Conservation (phyloP, 371 early-diverging fungal genomes). For the Smittium mucronatum region DNA sequence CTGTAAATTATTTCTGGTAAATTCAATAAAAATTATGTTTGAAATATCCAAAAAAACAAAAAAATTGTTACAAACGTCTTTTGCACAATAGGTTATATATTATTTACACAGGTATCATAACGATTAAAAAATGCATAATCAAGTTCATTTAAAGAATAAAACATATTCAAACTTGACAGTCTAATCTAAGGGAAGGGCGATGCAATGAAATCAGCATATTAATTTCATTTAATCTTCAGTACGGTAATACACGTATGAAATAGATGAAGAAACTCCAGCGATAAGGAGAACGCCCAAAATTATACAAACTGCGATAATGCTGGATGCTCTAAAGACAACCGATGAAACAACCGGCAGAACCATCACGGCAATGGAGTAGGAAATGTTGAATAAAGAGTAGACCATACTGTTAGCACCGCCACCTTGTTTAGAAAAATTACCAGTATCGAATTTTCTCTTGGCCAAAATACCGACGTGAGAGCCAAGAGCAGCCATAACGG, state of each 20-base stretch:
- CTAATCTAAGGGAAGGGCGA: too few species aligned
- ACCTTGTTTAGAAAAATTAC: slow-evolving; percentile 12
- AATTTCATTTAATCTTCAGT: background rate
- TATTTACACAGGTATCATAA: too few species aligned
- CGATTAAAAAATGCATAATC: too few species aligned
- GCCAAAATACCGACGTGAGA: slow-evolving; percentile 22
- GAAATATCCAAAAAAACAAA: too few species aligned
- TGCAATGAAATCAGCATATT: too few species aligned
- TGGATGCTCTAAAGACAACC: background rate
- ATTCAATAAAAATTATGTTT: too few species aligned
- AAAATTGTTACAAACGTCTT: too few species aligned
- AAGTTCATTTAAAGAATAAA: too few species aligned
- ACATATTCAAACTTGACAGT: too few species aligned
- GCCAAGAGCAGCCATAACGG: slow-evolving; percentile 28
- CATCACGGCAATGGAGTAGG: slow-evolving; percentile 33
- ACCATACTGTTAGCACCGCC: slow-evolving; percentile 31
- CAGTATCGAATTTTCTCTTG: background rate
- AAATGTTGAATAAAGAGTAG: slow-evolving; percentile 34
- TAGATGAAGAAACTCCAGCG: background rate
- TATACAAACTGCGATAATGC: background rate
- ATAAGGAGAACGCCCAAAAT: background rate
- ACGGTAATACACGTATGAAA: background rate
- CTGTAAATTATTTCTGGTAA: too few species aligned
- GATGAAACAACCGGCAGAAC: slow-evolving; percentile 17
- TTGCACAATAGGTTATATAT: too few species aligned